phyloP scores from a whole-genome alignment of 164 flowering plant genomes.

The Cinnamomum micranthum region DNA sequence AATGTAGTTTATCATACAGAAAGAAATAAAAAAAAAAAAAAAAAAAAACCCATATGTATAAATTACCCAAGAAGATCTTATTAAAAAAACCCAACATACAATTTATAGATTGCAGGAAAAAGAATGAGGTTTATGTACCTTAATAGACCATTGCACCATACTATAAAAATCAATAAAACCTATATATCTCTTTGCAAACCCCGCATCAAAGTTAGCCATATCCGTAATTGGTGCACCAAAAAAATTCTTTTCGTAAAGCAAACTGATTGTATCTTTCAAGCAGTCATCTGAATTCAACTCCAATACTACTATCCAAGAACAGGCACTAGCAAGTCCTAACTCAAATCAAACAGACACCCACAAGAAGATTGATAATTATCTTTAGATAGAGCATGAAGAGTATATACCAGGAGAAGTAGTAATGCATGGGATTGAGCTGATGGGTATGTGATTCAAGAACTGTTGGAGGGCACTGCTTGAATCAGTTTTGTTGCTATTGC shows the following conservation, averaged over 20 bases:
- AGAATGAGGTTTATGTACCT: slow-evolving; percentile 23
- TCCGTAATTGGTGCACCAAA: slow-evolving; percentile 33
- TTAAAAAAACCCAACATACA: no score
- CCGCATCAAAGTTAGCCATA: slow-evolving; percentile 8
- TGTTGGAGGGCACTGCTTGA: slow-evolving; percentile 29
- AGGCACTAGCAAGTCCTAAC: background rate
- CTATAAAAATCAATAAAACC: slow-evolving; percentile 36
- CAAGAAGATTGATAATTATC: background rate
- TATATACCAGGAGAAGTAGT: slow-evolving; percentile 20
- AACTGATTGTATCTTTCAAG: slow-evolving; percentile 32
- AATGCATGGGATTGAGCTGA: slow-evolving; percentile 33
- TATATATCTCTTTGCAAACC: slow-evolving; percentile 25
- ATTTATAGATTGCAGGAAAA: background rate
- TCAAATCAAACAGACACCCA: background rate
- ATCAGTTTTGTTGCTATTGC: slow-evolving; percentile 6
- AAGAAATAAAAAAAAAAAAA: background rate
- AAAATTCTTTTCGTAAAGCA: slow-evolving; percentile 29
- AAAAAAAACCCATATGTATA: no score
- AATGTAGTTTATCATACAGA: background rate
- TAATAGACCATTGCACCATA: slow-evolving; percentile 41
- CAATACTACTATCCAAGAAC: slow-evolving; percentile 22
- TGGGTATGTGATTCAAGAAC: slow-evolving; percentile 35
- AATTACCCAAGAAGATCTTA: no score
- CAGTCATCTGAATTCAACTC: slow-evolving; percentile 31
- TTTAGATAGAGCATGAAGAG: background rate